Evolutionary conservation across 2,329 filamentous ascomycete genomes (phyloP).

Genomic region (Domatiomyces globalis): DNA sequence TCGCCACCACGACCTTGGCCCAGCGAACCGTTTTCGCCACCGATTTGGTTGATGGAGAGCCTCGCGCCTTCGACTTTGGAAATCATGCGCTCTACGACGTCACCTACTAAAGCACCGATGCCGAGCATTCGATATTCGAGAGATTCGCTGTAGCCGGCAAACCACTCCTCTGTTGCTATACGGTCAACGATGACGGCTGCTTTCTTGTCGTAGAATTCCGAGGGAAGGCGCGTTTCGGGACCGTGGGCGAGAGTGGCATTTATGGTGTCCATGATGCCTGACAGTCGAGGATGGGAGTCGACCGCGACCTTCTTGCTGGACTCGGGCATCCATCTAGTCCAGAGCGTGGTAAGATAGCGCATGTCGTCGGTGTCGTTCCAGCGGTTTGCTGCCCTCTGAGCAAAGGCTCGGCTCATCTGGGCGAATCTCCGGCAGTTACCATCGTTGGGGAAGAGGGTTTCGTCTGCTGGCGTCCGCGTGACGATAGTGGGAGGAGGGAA

Average conservation of each 20-base stretch:
- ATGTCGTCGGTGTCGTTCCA: constrained; percentile 73
- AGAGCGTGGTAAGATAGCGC: constrained; percentile 61
- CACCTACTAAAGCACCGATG: constrained; percentile 71
- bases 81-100: constrained; percentile 65
- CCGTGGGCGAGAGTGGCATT: constrained; percentile 82
- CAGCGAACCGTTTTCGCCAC: constrained; percentile 25
- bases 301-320: constrained; percentile 57
- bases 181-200: constrained; percentile 53
- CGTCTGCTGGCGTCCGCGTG: constrained; percentile 49
- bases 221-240: constrained; percentile 60
- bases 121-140: constrained; percentile 78
- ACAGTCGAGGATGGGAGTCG: constrained; percentile 68
- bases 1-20: constrained; percentile 34
- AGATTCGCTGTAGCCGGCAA: constrained; percentile 68
- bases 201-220: constrained; percentile 73
- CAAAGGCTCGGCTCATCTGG: constrained; percentile 54
- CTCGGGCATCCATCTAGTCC: constrained; percentile 75
- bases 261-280: constrained; percentile 85
- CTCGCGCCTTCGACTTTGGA: constrained; percentile 46
- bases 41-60: constrained; percentile 40
- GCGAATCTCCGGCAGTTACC: constrained; percentile 58
- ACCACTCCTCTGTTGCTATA: constrained; percentile 86
- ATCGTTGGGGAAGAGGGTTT: constrained; percentile 71
- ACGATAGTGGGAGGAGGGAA: constrained; percentile 54
- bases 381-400: constrained; percentile 52